These are phyloP conservation scores for Leccinum longicurvipes DNA, from an alignment of 768 basidiomycete genomes.

Conservation along the genomic window DNA sequence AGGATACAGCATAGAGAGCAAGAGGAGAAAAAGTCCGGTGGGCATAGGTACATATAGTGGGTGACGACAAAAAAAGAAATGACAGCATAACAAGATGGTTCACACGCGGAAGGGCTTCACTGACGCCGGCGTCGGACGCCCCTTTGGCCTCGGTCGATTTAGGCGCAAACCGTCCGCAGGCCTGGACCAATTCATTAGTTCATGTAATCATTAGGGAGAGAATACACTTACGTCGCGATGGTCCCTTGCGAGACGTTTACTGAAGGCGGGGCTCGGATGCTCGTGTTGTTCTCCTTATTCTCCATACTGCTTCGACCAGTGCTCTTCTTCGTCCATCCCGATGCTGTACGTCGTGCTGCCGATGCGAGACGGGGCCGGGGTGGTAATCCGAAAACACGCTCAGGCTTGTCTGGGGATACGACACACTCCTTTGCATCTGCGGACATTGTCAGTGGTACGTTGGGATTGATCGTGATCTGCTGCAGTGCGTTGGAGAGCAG, in stretches of 20 bases:
- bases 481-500: slow-evolving; percentile 38
- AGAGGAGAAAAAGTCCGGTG: slow-evolving; percentile 4
- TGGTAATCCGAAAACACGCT: slow-evolving; percentile 21
- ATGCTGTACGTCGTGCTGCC: slow-evolving; percentile 50
- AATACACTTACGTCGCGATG: slow-evolving; percentile 53
- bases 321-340: slow-evolving; percentile 66
- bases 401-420: slow-evolving; percentile 29
- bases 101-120: slow-evolving; percentile 26
- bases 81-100: background rate
- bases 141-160: slow-evolving; percentile 44
- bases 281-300: slow-evolving; percentile 50
- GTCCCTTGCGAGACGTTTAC: slow-evolving; percentile 32
- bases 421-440: slow-evolving; percentile 35
- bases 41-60: slow-evolving; percentile 32
- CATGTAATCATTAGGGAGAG: background rate
- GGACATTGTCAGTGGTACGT: slow-evolving; percentile 28
- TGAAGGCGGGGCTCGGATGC: background rate
- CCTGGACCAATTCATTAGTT: slow-evolving; percentile 20
- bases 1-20: slow-evolving; percentile 25
- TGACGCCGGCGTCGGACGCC: slow-evolving; percentile 37
- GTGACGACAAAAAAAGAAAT: slow-evolving; percentile 2
- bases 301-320: slow-evolving; percentile 48
- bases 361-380: slow-evolving; percentile 53
- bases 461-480: slow-evolving; percentile 42
- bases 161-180: slow-evolving; percentile 41